Percentiles rank a stretch among this genome's conserved stretches.
These are phyloP conservation scores for Miscanthus sacchariflorus DNA, from an alignment of 202 grass and related monocot genomes.

Conservation along the genomic window DNA sequence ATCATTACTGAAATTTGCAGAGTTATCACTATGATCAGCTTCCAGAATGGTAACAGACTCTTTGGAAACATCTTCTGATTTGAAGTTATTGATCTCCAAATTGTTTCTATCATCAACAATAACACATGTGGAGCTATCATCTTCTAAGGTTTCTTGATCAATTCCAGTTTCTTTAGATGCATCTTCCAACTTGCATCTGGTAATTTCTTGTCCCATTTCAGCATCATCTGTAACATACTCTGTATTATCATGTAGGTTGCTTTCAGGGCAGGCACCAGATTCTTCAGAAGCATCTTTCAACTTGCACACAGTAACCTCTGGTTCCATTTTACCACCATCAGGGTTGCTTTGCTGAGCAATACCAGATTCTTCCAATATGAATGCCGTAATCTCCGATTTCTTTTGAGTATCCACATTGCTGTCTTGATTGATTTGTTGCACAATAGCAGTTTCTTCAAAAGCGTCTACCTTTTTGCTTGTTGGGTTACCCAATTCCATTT, in stretches of 20 bases:
- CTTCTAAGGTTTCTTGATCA: slow-evolving; percentile 19
- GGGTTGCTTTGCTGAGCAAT: slow-evolving; percentile 10
- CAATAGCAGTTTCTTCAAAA: slow-evolving; percentile 28
- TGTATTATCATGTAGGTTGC: neutral
- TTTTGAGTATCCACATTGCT: slow-evolving; percentile 3
- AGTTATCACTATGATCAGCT: neutral
- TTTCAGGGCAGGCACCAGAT: neutral
- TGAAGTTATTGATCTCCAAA: neutral
- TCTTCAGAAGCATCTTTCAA: neutral
- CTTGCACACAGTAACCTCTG: neutral
- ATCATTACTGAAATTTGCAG: neutral
- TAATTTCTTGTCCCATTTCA: slow-evolving; percentile 11
- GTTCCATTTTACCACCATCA: neutral
- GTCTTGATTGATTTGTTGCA: neutral
- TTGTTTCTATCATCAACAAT: slow-evolving; percentile 16
- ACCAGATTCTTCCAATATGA: slow-evolving; percentile 21
- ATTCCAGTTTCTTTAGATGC: slow-evolving; percentile 32
- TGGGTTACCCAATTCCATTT: neutral
- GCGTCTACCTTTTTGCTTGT: neutral
- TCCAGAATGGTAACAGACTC: neutral
- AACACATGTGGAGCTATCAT: slow-evolving; percentile 12
- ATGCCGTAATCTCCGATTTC: slow-evolving; percentile 10
- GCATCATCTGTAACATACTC: slow-evolving; percentile 15
- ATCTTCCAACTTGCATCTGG: slow-evolving; percentile 18
- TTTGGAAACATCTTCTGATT: neutral